phyloP scores from a whole-genome alignment of 768 basidiomycete genomes.

The Suillus decipiens region DNA sequence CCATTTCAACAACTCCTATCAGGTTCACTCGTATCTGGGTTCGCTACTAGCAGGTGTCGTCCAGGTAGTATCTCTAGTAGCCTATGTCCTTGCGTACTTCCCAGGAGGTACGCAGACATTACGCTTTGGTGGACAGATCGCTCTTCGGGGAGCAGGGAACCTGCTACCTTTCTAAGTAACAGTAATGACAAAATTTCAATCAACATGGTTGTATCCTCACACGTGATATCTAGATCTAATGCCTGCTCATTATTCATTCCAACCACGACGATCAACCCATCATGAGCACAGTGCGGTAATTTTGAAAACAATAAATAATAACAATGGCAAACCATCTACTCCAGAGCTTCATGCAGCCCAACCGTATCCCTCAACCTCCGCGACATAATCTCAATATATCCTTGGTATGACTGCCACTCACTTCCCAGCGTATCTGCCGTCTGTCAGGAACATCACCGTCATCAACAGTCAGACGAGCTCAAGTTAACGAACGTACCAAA shows the following conservation, averaged over 20 bases:
- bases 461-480: constrained; percentile 19
- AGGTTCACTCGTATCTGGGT: constrained; percentile 85
- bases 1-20: constrained; percentile 9
- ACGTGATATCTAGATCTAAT: constrained; percentile 12
- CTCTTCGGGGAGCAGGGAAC: constrained; percentile 81
- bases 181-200: not conserved
- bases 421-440: constrained; percentile 44
- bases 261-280: not conserved
- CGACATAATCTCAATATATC: constrained; percentile 77
- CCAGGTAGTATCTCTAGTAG: constrained; percentile 78
- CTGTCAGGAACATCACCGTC: constrained; percentile 33
- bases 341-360: constrained; percentile 50
- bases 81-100: constrained; percentile 94
- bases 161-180: constrained; percentile 69
- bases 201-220: not conserved
- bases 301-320: constrained; percentile 5
- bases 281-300: not conserved
- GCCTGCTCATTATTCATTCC: not conserved
- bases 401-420: constrained; percentile 64
- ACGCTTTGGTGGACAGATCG: constrained; percentile 76
- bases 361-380: constrained; percentile 66
- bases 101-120: constrained; percentile 86
- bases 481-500: constrained; percentile 38
- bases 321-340: constrained; percentile 11
- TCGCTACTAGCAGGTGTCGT: constrained; percentile 81